Conservation (phyloP, 2,329 filamentous ascomycete genomes). For the Xylariaceae sp. region DNA sequence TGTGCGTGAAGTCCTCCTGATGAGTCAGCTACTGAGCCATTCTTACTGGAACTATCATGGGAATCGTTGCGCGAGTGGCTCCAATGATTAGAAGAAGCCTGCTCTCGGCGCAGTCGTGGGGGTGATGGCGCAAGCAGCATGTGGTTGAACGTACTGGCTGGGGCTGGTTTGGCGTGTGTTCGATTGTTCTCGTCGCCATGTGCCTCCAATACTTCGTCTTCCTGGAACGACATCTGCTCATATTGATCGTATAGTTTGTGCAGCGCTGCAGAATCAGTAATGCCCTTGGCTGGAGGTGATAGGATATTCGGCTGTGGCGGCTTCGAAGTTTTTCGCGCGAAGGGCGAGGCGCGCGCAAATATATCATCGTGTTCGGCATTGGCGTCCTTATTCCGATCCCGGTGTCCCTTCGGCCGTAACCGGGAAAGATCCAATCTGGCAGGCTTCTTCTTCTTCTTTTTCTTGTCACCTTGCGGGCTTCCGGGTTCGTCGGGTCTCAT, state of each 20-base stretch:
- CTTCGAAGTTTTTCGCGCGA: conserved; percentile 23
- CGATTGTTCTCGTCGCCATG: conserved; percentile 13
- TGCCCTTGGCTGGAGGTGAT: conserved; percentile 28
- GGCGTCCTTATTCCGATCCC: conserved; percentile 28
- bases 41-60: conserved; percentile 25
- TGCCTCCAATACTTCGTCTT: conserved; percentile 27
- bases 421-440: conserved; percentile 45
- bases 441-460: conserved; percentile 45
- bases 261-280: conserved; percentile 37
- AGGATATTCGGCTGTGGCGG: conserved; percentile 24
- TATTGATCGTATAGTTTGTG: conserved; percentile 54
- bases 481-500: conserved; percentile 43
- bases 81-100: conserved; percentile 12
- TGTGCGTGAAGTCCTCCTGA: conserved; percentile 26
- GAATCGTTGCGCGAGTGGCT: conserved; percentile 26
- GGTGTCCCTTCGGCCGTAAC: conserved; percentile 36
- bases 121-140: conserved; percentile 25
- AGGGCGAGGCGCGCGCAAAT: conserved; percentile 39
- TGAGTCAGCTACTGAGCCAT: conserved; percentile 27
- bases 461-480: conserved; percentile 31
- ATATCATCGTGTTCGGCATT: conserved; percentile 32
- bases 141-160: conserved; percentile 21
- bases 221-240: conserved; percentile 49
- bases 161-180: conserved; percentile 11
- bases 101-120: conserved; percentile 17